Evolutionary conservation across 257 asterid species (phyloP), one percentile per base, ranked within the genome.

Genomic region (Rehmannia glutinosa): DNA sequence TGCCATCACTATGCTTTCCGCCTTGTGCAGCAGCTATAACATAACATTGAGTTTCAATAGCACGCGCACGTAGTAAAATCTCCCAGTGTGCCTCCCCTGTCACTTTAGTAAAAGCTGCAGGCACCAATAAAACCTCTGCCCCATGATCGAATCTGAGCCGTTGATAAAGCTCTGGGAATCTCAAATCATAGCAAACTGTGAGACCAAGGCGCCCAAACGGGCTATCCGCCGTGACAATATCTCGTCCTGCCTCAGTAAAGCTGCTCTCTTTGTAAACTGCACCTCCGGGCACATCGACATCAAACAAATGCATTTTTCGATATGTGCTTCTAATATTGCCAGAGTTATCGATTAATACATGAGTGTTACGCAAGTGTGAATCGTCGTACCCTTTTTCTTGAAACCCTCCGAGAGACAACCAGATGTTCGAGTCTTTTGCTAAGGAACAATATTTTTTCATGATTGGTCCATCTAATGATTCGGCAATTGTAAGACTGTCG

Each of bases 51-150:
- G 97, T 93, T 81, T 93, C 97, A 45, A 93, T 84, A 35, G 98
- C 98, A 68, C 97, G 92, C 15, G 96, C 97, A 16, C 96, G 96
- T 20, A 93, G 96, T 79, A 93, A 88, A 61, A 87, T 67, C 81
- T 90, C 98, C 98, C 97, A 90, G 66, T 93, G 98, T 21, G 98
- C 97, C 71, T 72, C 80, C 69, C 98, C 98, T 5, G 98, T 90
- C 59, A 85, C 92, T 35, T 46, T 76, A 3, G 98, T 90, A 74
- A 93, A 93, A 77, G 98, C 98, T 33, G 97, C 73, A 66, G 98
- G 98, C 38, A 87, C 92, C 85, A 93, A 53, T 72, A 90, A 66
- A 39, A 93, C 95, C 92, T 93, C 83, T 41, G 90, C 95, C 59
- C 80, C 81, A 59, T 75, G 91, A 71, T 78, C 81, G 80, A 93